Evolutionary conservation across 1,284 basidiomycete species (phyloP), one percentile per base, ranked within the genome.

Genomic region (Sporisorium exsertum): DNA sequence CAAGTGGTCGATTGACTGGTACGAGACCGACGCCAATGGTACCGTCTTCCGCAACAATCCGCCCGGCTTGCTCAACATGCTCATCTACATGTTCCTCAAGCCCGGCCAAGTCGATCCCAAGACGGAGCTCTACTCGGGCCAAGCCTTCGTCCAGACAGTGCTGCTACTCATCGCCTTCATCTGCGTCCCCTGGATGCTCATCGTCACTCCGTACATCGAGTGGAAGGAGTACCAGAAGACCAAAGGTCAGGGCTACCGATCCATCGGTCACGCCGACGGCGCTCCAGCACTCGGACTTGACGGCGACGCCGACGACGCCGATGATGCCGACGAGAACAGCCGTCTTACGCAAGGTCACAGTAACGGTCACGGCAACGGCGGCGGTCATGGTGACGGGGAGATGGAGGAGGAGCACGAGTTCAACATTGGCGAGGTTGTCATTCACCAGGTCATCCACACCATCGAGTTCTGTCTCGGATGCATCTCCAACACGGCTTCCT

Each of bases 401-500:
- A 91, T 90, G 64, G 91, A 80, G 50, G 88, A 88, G 49, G 88
- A 88, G 56, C 87, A 88, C 75, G 77, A 80, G 37, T 89, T 89
- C 85, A 95, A 97, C 84, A 94, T 98, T 86, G 89, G 94, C 83
- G 96, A 99, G 87, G 91, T 97, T 54, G 90, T 97, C 46, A 94
- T 99, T 68, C 95, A 99, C 87, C 96, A 98, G 86, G 89, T 97
- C 75, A 99, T 99, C 51, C 73, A 83, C 72, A 79, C 80, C 32
- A 79, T 79, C 64, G 97, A 99, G 88, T 99, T 98, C 88, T 98
- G 96, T 85, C 90, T 99, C 42, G 91, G 95, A 22, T 97, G 96
- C 87, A 97, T 99, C 85, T 99, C 97, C 76, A 97, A 99, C 87
- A 99, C 97, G 2, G 97, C 96, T 9, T 98, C 95, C 24, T 99